These are phyloP conservation scores for Pseudocercospora ulei DNA, from an alignment of 2,329 filamentous ascomycete species.

Conservation along the genomic window DNA sequence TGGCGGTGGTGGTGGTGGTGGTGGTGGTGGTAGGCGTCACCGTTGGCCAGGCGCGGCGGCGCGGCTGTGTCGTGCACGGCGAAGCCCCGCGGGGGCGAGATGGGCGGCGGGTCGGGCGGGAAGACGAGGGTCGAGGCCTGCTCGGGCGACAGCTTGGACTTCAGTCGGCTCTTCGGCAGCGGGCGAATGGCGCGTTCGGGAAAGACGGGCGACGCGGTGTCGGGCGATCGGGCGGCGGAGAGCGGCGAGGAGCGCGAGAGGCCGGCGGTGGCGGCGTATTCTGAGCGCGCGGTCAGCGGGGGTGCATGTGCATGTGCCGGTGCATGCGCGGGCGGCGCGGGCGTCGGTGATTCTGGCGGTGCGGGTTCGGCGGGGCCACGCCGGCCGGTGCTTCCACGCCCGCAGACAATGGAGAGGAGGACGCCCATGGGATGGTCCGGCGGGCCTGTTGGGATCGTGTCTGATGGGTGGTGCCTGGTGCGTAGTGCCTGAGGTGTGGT, in stretches of 20 bases:
- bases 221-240: constrained; percentile 36
- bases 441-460: too few relatives aligned
- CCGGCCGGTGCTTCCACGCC: too few relatives aligned
- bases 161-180: constrained; percentile 76
- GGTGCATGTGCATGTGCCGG: too few relatives aligned
- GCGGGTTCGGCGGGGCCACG: too few relatives aligned
- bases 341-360: too few relatives aligned
- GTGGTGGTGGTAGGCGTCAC: constrained; percentile 20
- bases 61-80: constrained; percentile 22
- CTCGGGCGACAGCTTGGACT: constrained; percentile 77
- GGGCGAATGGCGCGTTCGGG: constrained; percentile 89
- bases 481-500: too few relatives aligned
- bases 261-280: constrained; percentile 23
- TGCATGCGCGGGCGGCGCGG: too few relatives aligned
- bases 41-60: constrained; percentile 24
- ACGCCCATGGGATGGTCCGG: too few relatives aligned
- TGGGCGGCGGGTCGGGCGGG: constrained; percentile 62
- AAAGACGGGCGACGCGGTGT: constrained; percentile 70
- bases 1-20: constrained; percentile 34
- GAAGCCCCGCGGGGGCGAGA: constrained; percentile 42
- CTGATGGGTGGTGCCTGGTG: too few relatives aligned
- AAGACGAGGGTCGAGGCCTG: constrained; percentile 73
- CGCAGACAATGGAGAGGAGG: too few relatives aligned
- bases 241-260: constrained; percentile 26
- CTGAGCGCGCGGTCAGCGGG: constrained; percentile 18